These are phyloP conservation scores for Piper betle DNA, from an alignment of 164 flowering plant genomes.

Conservation along the genomic window DNA sequence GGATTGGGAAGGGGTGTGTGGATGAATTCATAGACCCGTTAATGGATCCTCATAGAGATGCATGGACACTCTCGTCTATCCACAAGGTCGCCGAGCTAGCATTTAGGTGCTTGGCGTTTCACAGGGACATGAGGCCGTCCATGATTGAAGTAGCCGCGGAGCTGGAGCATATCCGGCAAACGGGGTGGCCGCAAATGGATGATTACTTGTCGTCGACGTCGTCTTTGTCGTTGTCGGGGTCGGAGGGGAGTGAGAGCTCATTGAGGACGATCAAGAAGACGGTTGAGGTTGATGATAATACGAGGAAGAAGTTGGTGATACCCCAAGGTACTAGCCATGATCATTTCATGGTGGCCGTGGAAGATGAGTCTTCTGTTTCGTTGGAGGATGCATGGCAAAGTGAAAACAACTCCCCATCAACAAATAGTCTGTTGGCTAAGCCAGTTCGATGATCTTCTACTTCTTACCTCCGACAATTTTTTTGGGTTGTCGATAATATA, in stretches of 20 bases:
- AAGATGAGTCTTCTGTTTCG: constrained; percentile 60
- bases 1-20: constrained; percentile 51
- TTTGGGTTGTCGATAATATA: neutral
- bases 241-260: constrained; percentile 26
- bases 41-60: constrained; percentile 33
- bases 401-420: constrained; percentile 76
- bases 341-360: constrained; percentile 19
- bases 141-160: constrained; percentile 82
- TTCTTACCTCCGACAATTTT: neutral
- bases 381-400: constrained; percentile 76
- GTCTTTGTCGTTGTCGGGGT: constrained; percentile 25
- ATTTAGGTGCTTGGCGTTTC: constrained; percentile 78
- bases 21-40: constrained; percentile 71
- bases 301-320: constrained; percentile 11
- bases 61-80: constrained; percentile 39
- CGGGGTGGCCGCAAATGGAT: constrained; percentile 21
- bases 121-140: constrained; percentile 75
- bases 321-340: constrained; percentile 15
- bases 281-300: constrained; percentile 5
- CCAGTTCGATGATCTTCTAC: constrained; percentile 18
- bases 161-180: constrained; percentile 45
- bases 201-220: constrained; percentile 23
- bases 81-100: constrained; percentile 78
- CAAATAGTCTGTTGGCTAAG: constrained; percentile 65
- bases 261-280: constrained; percentile 10